Conservation (phyloP, 352 stramenopile genomes). For the Phytophthora rubi region DNA sequence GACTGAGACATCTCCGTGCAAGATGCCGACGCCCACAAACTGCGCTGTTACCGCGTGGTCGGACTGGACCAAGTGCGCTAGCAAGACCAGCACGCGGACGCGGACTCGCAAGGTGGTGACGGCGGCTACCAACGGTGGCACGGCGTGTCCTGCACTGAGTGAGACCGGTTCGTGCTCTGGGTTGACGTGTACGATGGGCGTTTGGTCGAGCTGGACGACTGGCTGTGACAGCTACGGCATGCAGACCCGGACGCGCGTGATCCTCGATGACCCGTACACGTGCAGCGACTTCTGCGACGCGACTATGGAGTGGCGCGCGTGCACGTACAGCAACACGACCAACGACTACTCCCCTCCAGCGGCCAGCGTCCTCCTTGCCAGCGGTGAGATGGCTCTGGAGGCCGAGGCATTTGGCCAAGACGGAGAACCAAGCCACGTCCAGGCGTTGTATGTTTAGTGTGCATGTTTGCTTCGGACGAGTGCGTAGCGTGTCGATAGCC, state of each 20-base stretch:
- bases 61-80: conserved; percentile 54
- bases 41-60: conserved; percentile 59
- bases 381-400: conserved; percentile 12
- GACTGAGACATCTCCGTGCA: conserved; percentile 45
- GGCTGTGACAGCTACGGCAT: conserved; percentile 51
- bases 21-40: conserved; percentile 46
- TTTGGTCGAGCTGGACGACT: conserved; percentile 58
- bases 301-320: conserved; percentile 37
- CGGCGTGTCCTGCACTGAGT: conserved; percentile 44
- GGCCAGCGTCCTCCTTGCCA: conserved; percentile 17
- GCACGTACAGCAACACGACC: conserved; percentile 46
- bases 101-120: conserved; percentile 51
- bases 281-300: conserved; percentile 29
- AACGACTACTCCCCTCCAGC: conserved; percentile 30
- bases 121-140: conserved; percentile 39
- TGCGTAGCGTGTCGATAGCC: neutral
- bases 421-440: neutral
- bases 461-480: neutral
- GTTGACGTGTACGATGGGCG: conserved; percentile 55
- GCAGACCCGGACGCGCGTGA: conserved; percentile 45
- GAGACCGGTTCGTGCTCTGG: conserved; percentile 45
- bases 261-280: conserved; percentile 52
- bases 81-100: conserved; percentile 38
- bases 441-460: conserved; percentile 1
- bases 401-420: conserved; percentile 24